Evolutionary conservation across 495 filamentous ascomycete species (phyloP).

Genomic region (Tirmania nivea): DNA sequence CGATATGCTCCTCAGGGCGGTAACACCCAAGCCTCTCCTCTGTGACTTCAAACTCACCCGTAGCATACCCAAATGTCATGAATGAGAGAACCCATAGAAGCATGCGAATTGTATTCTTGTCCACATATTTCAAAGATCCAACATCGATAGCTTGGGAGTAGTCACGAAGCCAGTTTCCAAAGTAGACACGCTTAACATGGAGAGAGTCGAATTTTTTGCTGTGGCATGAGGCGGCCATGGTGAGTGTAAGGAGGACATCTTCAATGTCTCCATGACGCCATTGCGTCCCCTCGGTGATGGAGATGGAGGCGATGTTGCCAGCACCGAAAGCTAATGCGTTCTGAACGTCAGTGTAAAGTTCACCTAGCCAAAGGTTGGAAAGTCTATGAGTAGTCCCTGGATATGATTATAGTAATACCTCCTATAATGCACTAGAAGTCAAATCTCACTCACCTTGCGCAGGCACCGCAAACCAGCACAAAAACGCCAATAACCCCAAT

Average conservation of each 20-base stretch:
- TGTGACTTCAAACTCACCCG: constrained; percentile 78
- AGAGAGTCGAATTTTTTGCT: constrained; percentile 75
- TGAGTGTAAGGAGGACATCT: constrained; percentile 55
- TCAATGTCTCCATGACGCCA: constrained; percentile 96
- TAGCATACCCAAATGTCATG: constrained; percentile 58
- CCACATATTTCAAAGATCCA: constrained; percentile 70
- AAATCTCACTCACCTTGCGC: background rate
- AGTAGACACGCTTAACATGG: constrained; percentile 56
- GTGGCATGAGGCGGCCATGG: constrained; percentile 53
- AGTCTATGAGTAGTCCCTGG: background rate
- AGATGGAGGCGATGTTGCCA: constrained; percentile 57
- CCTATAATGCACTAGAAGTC: no score
- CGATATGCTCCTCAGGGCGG: constrained; percentile 71
- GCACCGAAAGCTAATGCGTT: constrained; percentile 47
- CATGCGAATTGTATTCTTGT: constrained; percentile 70
- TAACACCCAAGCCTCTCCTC: constrained; percentile 73
- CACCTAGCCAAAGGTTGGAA: background rate
- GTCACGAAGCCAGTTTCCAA: constrained; percentile 73
- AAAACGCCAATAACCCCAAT: background rate
- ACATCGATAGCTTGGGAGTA: constrained; percentile 70
- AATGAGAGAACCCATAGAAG: constrained; percentile 39
- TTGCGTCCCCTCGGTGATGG: constrained; percentile 61
- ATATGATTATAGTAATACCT: background rate
- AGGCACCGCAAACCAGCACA: background rate
- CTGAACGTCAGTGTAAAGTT: background rate